phyloP scores from a whole-genome alignment of 495 filamentous ascomycete genomes.

The Pyrenula aspistea region DNA sequence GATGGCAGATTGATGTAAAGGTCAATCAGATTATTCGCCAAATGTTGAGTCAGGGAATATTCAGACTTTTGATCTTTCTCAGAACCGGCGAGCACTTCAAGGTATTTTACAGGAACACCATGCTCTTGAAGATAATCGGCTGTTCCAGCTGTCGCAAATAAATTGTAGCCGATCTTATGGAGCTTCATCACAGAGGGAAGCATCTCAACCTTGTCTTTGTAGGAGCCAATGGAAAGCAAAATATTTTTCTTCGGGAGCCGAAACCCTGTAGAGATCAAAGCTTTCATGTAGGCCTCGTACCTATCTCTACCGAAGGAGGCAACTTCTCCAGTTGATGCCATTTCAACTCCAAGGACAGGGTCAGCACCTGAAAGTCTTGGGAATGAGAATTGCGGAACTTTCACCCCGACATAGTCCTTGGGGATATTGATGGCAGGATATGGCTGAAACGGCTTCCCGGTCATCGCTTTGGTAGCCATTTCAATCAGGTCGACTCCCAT shows the following conservation, averaged over 20 bases:
- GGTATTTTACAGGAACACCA: conserved; percentile 76
- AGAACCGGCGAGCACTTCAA: conserved; percentile 65
- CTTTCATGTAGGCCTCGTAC: conserved; percentile 96
- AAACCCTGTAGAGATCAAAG: conserved; percentile 89
- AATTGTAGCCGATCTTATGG: conserved; percentile 77
- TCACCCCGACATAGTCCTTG: conserved; percentile 82
- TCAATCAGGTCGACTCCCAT: conserved; percentile 98
- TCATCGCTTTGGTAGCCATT: conserved; percentile 97
- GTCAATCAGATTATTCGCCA: conserved; percentile 95
- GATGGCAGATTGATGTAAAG: conserved; percentile 97
- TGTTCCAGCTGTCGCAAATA: conserved; percentile 92
- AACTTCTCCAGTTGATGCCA: conserved; percentile 97
- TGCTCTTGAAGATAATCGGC: conserved; percentile 92
- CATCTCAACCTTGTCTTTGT: conserved; percentile 96
- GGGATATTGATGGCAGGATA: conserved; percentile 71
- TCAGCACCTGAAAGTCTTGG: conserved; percentile 91
- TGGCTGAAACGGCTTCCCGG: conserved; percentile 64
- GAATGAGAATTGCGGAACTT: conserved; percentile 98
- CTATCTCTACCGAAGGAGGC: conserved; percentile 93
- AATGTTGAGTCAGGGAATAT: conserved; percentile 88
- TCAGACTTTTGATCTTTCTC: conserved; percentile 81
- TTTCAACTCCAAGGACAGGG: conserved; percentile 93
- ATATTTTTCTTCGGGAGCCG: conserved; percentile 93
- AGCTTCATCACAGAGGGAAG: conserved; percentile 84
- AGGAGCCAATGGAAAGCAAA: conserved; percentile 87